These are phyloP conservation scores for Podospora australis DNA, from an alignment of 495 filamentous ascomycete genomes.

Conservation along the genomic window DNA sequence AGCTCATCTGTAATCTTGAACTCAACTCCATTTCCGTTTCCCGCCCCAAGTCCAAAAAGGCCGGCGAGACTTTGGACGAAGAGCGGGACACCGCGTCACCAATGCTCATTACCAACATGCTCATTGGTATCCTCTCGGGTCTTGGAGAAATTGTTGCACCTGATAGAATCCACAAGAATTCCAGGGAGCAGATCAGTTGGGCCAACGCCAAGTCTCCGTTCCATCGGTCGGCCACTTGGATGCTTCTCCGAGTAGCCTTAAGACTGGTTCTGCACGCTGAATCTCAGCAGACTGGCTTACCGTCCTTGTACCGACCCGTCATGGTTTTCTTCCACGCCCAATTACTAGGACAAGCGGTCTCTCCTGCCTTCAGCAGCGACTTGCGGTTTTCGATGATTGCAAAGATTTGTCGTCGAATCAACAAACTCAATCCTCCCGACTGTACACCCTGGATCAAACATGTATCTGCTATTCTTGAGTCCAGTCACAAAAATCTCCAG, in stretches of 20 bases:
- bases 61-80: slow-evolving; percentile 31
- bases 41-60: slow-evolving; percentile 39
- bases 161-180: slow-evolving; percentile 45
- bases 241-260: slow-evolving; percentile 51
- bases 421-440: slow-evolving; percentile 33
- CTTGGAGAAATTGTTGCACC: slow-evolving; percentile 29
- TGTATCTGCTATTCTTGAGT: not conserved
- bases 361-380: slow-evolving; percentile 22
- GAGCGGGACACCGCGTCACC: slow-evolving; percentile 50
- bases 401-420: slow-evolving; percentile 43
- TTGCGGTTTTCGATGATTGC: slow-evolving; percentile 39
- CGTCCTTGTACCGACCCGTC: slow-evolving; percentile 46
- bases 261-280: slow-evolving; percentile 31
- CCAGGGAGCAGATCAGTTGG: slow-evolving; percentile 57
- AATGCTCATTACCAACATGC: slow-evolving; percentile 48
- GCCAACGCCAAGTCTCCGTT: slow-evolving; percentile 37
- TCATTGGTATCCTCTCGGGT: slow-evolving; percentile 43
- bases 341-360: slow-evolving; percentile 29
- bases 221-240: slow-evolving; percentile 53
- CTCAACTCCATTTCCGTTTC: slow-evolving; percentile 20
- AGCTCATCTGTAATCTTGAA: slow-evolving; percentile 40
- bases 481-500: not conserved
- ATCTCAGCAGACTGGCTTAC: slow-evolving; percentile 4
- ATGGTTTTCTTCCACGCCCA: slow-evolving; percentile 46
- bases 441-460: slow-evolving; percentile 1